Conservation (phyloP, 169 alveolate genomes). For the Cryptosporidium meleagridis region DNA sequence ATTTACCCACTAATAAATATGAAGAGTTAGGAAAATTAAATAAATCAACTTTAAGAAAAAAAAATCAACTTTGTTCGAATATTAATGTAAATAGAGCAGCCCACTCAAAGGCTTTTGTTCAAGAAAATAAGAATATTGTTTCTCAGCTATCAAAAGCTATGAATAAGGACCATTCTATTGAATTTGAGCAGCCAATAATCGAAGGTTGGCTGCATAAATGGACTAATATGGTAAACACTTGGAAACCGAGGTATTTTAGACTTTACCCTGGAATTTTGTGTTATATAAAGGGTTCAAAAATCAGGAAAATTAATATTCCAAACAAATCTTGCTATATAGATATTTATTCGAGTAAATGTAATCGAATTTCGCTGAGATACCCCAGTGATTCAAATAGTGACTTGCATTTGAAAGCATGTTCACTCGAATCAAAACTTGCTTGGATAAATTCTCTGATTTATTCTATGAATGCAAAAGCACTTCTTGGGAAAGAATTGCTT, state of each 20-base stretch:
- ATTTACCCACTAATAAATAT: not conserved
- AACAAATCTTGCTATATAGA: constrained; percentile 20
- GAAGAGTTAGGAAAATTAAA: not conserved
- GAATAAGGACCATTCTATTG: not conserved
- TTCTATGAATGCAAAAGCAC: constrained; percentile 12
- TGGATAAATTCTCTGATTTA: constrained; percentile 65
- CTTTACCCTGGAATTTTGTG: constrained; percentile 81
- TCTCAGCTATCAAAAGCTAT: not conserved
- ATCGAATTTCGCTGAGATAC: constrained; percentile 26
- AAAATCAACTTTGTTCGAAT: not conserved
- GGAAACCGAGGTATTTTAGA: constrained; percentile 87
- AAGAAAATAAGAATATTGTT: not conserved
- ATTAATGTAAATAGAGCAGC: not conserved
- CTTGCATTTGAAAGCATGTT: constrained; percentile 39
- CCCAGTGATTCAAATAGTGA: constrained; percentile 14
- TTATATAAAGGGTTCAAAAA: constrained; percentile 48
- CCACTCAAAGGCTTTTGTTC: not conserved
- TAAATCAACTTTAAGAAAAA: not conserved
- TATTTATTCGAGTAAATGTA: constrained; percentile 23
- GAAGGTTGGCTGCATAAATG: constrained; percentile 90
- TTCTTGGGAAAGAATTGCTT: not conserved
- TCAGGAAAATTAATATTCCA: constrained; percentile 7
- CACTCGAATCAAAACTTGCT: constrained; percentile 60
- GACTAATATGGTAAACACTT: constrained; percentile 88
- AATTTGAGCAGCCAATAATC: constrained; percentile 50